Evolutionary conservation across 257 asterid genomes (phyloP).

Genomic region (Solanum neorickii): DNA sequence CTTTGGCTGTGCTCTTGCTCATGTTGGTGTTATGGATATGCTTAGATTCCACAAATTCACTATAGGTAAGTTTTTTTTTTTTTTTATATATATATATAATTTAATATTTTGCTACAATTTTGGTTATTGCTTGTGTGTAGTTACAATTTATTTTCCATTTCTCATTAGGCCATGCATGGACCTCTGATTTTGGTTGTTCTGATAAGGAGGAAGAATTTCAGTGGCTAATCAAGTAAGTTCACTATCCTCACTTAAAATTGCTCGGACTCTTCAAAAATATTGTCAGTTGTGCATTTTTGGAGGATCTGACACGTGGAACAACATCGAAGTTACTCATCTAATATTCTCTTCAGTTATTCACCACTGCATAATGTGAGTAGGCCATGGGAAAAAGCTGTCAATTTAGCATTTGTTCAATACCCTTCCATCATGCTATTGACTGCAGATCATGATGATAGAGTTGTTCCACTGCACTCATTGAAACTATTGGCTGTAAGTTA

Average conservation of each 20-base stretch:
- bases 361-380: constrained; percentile 88
- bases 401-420: constrained; percentile 35
- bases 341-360: constrained; percentile 47
- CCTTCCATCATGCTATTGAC: constrained; percentile 90
- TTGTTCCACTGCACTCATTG: constrained; percentile 90
- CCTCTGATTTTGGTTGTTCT: constrained; percentile 93
- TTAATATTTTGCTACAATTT: neutral
- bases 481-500: constrained; percentile 72
- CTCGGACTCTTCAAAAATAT: neutral
- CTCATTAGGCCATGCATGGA: constrained; percentile 91
- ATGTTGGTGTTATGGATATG: constrained; percentile 99
- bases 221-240: constrained; percentile 75
- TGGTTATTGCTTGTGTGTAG: neutral
- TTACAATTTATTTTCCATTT: neutral
- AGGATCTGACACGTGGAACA: neutral
- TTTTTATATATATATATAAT: too few species aligned
- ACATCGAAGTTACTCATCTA: neutral
- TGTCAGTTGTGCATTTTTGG: neutral
- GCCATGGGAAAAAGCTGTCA: constrained; percentile 64
- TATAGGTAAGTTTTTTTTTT: constrained; percentile 48
- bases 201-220: constrained; percentile 85
- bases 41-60: constrained; percentile 96
- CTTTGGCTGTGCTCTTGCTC: constrained; percentile 95
- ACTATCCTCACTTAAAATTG: neutral
- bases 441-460: constrained; percentile 98